These are phyloP conservation scores for Rhizoctonia solani DNA, from an alignment of 1,284 basidiomycete genomes.

Conservation along the genomic window DNA sequence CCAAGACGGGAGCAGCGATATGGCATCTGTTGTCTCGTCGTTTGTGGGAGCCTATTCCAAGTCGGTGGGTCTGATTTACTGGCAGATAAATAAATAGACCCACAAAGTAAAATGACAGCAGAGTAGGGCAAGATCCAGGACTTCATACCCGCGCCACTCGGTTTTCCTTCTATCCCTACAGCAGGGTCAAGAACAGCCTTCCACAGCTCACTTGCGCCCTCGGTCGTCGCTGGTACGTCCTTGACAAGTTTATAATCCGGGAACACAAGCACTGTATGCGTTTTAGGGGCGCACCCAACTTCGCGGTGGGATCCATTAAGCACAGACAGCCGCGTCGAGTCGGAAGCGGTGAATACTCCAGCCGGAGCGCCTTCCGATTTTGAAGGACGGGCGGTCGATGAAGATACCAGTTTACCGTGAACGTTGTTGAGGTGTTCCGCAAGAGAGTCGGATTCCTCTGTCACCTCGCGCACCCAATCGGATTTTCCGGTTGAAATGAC, in stretches of 20 bases:
- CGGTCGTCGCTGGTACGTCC: slow-evolving; percentile 63
- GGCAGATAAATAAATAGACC: slow-evolving; percentile 43
- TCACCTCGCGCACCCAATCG: slow-evolving; percentile 82
- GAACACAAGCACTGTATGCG: slow-evolving; percentile 73
- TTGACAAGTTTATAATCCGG: slow-evolving; percentile 86
- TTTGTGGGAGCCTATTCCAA: slow-evolving; percentile 82
- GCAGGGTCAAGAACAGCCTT: slow-evolving; percentile 62
- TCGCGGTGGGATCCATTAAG: slow-evolving; percentile 78
- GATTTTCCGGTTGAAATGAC: slow-evolving; percentile 86
- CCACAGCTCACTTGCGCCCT: slow-evolving; percentile 74
- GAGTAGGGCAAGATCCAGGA: slow-evolving; percentile 64
- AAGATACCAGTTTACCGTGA: slow-evolving; percentile 41
- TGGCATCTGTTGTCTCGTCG: slow-evolving; percentile 87
- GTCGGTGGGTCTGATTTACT: slow-evolving; percentile 34
- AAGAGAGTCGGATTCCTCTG: slow-evolving; percentile 66
- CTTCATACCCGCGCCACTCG: slow-evolving; percentile 55
- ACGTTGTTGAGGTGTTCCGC: slow-evolving; percentile 61
- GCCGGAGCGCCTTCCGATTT: slow-evolving; percentile 29
- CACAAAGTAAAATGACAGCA: slow-evolving; percentile 80
- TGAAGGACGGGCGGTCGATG: slow-evolving; percentile 34
- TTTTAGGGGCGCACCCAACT: slow-evolving; percentile 48
- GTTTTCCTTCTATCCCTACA: slow-evolving; percentile 52
- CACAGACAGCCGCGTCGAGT: slow-evolving; percentile 66
- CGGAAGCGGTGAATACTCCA: slow-evolving; percentile 53
- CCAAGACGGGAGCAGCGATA: slow-evolving; percentile 82